Conservation (phyloP, 1,284 basidiomycete genomes). For the Mycena citricolor region DNA sequence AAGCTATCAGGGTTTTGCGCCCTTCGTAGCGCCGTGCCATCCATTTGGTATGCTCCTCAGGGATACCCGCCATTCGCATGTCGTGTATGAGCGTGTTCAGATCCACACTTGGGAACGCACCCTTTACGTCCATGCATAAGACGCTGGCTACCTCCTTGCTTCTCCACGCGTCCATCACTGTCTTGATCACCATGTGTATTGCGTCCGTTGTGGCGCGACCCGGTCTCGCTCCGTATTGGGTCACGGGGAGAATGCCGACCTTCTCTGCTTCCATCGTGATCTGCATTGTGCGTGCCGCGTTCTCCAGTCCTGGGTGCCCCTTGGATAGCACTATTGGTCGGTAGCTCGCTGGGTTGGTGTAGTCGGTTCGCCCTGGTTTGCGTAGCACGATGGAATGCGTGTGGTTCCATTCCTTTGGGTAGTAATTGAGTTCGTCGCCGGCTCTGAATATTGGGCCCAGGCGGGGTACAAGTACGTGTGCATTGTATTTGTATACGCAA, state of each 20-base stretch:
- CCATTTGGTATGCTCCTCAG: constrained; percentile 17
- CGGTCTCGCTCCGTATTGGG: constrained; percentile 25
- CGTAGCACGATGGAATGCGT: constrained; percentile 37
- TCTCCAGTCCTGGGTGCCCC: not conserved
- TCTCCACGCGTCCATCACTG: constrained; percentile 25
- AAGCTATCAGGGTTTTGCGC: constrained; percentile 14
- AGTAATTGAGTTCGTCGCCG: constrained; percentile 27
- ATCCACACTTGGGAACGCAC: constrained; percentile 26
- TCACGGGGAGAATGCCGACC: constrained; percentile 1
- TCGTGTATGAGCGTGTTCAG: constrained; percentile 22
- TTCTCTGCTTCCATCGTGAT: not conserved
- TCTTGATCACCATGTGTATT: constrained; percentile 19
- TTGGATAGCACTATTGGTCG: constrained; percentile 33
- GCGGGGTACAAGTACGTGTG: constrained; percentile 27
- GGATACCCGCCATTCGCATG: constrained; percentile 20
- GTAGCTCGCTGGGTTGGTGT: constrained; percentile 36
- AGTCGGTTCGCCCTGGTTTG: constrained; percentile 39
- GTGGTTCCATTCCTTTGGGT: constrained; percentile 33
- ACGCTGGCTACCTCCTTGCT: constrained; percentile 18
- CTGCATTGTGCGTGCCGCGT: not conserved
- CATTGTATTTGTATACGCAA: constrained; percentile 31
- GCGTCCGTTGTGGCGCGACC: constrained; percentile 23
- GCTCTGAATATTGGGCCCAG: constrained; percentile 33
- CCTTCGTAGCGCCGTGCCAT: constrained; percentile 11
- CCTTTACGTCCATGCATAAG: constrained; percentile 26